These are phyloP conservation scores for Aspergillus jensenii DNA, from an alignment of 2,329 filamentous ascomycete genomes.

Conservation along the genomic window DNA sequence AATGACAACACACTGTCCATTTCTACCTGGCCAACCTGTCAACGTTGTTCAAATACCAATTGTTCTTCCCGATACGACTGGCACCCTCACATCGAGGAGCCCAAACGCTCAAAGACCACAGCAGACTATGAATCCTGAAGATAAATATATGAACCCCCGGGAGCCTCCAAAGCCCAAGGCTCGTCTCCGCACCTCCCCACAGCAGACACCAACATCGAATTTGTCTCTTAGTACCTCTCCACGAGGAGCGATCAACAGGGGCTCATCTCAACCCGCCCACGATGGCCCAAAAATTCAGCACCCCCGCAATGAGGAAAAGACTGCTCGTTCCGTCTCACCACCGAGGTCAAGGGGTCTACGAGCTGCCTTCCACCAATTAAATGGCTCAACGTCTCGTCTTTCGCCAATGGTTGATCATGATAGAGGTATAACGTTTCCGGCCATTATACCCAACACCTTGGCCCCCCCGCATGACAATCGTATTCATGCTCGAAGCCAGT, in stretches of 20 bases:
- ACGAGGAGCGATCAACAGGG: constrained; percentile 25
- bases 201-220: constrained; percentile 24
- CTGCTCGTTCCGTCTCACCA: constrained; percentile 39
- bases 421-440: not conserved
- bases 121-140: constrained; percentile 74
- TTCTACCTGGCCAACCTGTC: constrained; percentile 82
- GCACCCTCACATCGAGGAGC: constrained; percentile 61
- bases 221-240: constrained; percentile 30
- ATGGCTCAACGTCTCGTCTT: constrained; percentile 24
- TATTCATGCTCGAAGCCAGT: constrained; percentile 7
- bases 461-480: constrained; percentile 6
- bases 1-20: constrained; percentile 76
- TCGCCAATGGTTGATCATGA: constrained; percentile 10
- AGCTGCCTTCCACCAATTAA: constrained; percentile 38
- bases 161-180: constrained; percentile 53
- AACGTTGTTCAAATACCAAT: constrained; percentile 81
- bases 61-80: constrained; percentile 54
- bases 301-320: constrained; percentile 23
- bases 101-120: constrained; percentile 59
- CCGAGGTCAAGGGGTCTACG: constrained; percentile 37
- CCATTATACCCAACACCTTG: not conserved
- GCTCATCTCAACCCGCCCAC: constrained; percentile 38
- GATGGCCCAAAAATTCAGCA: constrained; percentile 18
- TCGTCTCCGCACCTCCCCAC: constrained; percentile 47
- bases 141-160: constrained; percentile 71